Evolutionary conservation across 495 filamentous ascomycete species (phyloP).

Genomic region (Penicillium chermesinum): DNA sequence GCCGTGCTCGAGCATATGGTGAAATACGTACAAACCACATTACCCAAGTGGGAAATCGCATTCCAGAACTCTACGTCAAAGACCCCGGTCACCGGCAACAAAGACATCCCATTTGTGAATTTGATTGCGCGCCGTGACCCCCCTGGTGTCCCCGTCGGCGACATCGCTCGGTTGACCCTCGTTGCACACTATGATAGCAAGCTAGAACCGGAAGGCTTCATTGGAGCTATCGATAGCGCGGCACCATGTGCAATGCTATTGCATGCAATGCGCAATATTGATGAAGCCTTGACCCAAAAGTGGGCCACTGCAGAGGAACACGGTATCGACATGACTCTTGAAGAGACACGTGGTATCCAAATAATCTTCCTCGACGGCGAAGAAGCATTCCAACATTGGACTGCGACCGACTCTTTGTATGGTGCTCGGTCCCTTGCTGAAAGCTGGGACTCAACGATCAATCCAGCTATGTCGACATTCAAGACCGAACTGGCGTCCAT

Average conservation of each 20-base stretch:
- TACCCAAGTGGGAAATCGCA: constrained; percentile 74
- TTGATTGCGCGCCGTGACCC: constrained; percentile 86
- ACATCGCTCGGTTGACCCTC: constrained; percentile 74
- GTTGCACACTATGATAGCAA: constrained; percentile 95
- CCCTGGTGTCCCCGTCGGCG: constrained; percentile 66
- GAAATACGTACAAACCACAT: constrained; percentile 65
- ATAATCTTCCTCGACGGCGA: constrained; percentile 90
- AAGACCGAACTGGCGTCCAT: constrained; percentile 71
- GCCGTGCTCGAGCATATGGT: constrained; percentile 76
- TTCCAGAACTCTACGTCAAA: constrained; percentile 82
- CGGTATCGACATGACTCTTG: constrained; percentile 45
- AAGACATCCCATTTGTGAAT: constrained; percentile 76
- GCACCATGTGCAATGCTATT: constrained; percentile 90
- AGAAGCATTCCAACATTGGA: constrained; percentile 83
- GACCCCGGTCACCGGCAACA: constrained; percentile 67
- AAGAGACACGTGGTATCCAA: constrained; percentile 78
- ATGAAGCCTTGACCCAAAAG: constrained; percentile 70
- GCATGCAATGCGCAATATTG: constrained; percentile 75
- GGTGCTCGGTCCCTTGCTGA: constrained; percentile 76
- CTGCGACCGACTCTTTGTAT: constrained; percentile 74
- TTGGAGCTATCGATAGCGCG: constrained; percentile 90
- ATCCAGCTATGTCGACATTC: constrained; percentile 69
- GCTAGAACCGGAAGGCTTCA: constrained; percentile 76
- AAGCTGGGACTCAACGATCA: constrained; percentile 59
- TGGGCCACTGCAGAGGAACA: constrained; percentile 67